Conservation (phyloP, 768 basidiomycete species). For the Roridomyces roridus region DNA sequence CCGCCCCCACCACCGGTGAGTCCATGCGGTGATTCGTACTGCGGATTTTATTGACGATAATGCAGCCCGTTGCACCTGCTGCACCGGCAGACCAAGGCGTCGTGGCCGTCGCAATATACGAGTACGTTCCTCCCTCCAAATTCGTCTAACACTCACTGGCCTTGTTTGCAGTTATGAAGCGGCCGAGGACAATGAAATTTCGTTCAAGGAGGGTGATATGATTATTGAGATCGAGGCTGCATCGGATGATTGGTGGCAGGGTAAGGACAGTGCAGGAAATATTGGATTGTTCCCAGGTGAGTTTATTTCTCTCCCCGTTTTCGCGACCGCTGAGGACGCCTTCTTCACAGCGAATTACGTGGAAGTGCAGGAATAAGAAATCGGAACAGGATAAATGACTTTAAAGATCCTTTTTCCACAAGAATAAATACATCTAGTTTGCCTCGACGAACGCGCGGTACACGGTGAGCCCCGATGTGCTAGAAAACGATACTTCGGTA, state of each 20-base stretch:
- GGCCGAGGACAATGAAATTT: constrained; percentile 89
- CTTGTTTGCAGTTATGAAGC: constrained; percentile 74
- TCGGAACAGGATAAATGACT: not conserved
- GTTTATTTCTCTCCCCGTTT: constrained; percentile 26
- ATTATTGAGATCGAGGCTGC: constrained; percentile 82
- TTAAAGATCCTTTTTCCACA: constrained; percentile 11
- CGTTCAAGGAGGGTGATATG: constrained; percentile 82
- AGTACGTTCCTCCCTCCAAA: constrained; percentile 49
- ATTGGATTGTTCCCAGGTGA: constrained; percentile 79
- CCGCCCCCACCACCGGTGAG: constrained; percentile 57
- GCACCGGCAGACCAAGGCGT: constrained; percentile 61
- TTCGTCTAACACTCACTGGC: not conserved
- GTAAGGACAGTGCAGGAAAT: constrained; percentile 59
- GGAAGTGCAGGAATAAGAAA: constrained; percentile 35
- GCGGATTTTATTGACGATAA: too few relatives aligned
- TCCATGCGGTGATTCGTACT: too few relatives aligned
- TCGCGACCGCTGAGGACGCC: not conserved
- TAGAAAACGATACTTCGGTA: constrained; percentile 55
- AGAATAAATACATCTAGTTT: constrained; percentile 6
- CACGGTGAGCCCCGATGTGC: constrained; percentile 51
- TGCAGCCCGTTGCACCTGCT: too few relatives aligned
- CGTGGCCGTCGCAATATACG: constrained; percentile 70
- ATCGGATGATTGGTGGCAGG: constrained; percentile 92
- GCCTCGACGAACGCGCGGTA: constrained; percentile 75
- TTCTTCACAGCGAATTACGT: constrained; percentile 37